Evolutionary conservation across 2,329 filamentous ascomycete species (phyloP).

Genomic region (Hypoxylon rubiginosum): DNA sequence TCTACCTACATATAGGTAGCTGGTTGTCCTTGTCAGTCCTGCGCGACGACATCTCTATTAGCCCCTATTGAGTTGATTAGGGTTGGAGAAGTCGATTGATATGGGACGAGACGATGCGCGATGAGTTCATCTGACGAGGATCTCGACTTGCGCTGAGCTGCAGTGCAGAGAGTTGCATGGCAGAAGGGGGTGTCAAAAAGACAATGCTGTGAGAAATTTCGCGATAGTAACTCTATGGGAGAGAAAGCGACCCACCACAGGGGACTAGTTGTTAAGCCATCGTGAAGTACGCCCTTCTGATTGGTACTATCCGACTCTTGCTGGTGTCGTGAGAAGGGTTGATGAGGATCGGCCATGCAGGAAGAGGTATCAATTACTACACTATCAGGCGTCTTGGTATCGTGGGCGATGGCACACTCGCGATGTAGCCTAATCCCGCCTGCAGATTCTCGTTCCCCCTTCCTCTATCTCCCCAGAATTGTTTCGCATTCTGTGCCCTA

Average conservation of each 20-base stretch:
- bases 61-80: background rate
- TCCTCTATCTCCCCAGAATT: constrained; percentile 4
- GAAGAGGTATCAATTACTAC: constrained; percentile 36
- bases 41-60: background rate
- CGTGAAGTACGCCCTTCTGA: constrained; percentile 18
- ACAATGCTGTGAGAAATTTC: constrained; percentile 31
- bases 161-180: background rate
- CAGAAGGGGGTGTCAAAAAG: constrained; percentile 31
- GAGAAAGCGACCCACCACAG: constrained; percentile 23
- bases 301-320: constrained; percentile 23
- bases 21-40: constrained; percentile 2
- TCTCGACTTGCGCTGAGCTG: constrained; percentile 19
- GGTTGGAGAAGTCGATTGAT: constrained; percentile 4
- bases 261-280: constrained; percentile 21
- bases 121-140: constrained; percentile 30
- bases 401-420: constrained; percentile 26
- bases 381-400: constrained; percentile 37
- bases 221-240: constrained; percentile 32
- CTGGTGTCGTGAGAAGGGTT: constrained; percentile 22
- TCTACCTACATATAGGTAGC: constrained; percentile 1
- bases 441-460: constrained; percentile 9
- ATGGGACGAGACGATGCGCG: constrained; percentile 22
- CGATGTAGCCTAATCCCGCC: constrained; percentile 26
- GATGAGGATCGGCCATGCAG: constrained; percentile 40
- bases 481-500: constrained; percentile 13